Base-by-base conservation (phyloP, 202 grass and related monocot genomes). In the Miscanthus sacchariflorus region DNA sequence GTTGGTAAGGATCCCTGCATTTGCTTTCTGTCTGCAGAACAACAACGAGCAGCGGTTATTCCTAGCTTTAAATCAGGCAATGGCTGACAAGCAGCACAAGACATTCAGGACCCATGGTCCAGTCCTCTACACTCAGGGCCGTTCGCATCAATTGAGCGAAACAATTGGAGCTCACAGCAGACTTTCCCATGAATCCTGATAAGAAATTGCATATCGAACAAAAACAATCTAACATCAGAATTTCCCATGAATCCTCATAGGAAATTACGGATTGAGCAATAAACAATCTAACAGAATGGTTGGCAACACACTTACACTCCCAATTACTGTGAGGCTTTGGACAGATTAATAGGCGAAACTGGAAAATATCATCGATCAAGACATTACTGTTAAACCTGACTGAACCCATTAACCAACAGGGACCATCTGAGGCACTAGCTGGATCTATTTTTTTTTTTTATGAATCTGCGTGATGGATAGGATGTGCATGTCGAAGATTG, bases 1-100 rank as follows among this genome's bases (percentile, higher is more conserved):
- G 73, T 98, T 98, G 46, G 93, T 96, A 54, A 98, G 90, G 25
- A 45, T 4, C 3, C 96, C 92, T 10, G 89, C 90, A 84, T 94
- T 93, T 70, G 77, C 89, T 84, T 93, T 91, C 66, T 87, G 65
- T 82, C 95, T 97, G 84, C 67, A 80, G 46, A 90, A 74, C 61
- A 78, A 72, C 12, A 69, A 68, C 6, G 39, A 52, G 8, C 63
- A 24, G 33, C 10, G 36, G 73, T 73, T 17, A 73, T 67, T 80
- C 9, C 15, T 14, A 64, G n/a, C 69, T 79, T 70, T 27, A 75
- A 46, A 63, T 9, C 38, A 72, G 3, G 25, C 1, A 25, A 12
- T 5, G 4, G 75, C 44, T 59, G 25, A 25, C 12, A 84, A 65
- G 24, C 3, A 79, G 19, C 24, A 44, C 5, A 23, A 38, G 7